Evolutionary conservation across 2,329 filamentous ascomycete genomes (phyloP).

Genomic region (Clonostachys sp.): DNA sequence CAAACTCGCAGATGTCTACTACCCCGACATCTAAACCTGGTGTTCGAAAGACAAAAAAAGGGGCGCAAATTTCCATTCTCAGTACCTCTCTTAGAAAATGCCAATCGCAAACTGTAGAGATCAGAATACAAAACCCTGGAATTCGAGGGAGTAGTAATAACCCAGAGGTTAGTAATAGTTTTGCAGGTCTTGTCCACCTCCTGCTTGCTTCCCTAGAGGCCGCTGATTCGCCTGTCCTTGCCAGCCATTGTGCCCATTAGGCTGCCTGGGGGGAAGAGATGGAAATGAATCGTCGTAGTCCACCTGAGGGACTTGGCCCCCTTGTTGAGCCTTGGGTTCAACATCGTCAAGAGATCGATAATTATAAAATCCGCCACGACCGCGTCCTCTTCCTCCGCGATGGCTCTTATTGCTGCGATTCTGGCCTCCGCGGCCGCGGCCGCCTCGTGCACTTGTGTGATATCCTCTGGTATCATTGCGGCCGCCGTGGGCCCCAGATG

Average conservation of each 20-base stretch:
- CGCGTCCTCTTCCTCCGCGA: conserved; percentile 32
- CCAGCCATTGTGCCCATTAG: neutral
- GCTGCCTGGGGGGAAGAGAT: conserved; percentile 7
- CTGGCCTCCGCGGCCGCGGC: conserved; percentile 29
- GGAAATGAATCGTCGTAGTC: conserved; percentile 40
- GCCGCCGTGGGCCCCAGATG: conserved; percentile 24
- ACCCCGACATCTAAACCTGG: too few species aligned
- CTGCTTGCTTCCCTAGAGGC: conserved; percentile 12
- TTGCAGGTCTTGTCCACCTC: conserved; percentile 26
- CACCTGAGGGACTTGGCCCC: conserved; percentile 33
- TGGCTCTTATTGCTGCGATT: conserved; percentile 25
- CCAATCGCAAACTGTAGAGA: too few species aligned
- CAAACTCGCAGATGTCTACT: too few species aligned
- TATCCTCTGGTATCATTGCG: conserved; percentile 34
- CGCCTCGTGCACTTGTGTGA: conserved; percentile 32
- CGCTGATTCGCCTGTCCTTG: conserved; percentile 9
- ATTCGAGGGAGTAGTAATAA: too few species aligned
- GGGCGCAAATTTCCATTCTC: too few species aligned
- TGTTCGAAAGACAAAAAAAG: too few species aligned
- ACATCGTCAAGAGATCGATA: conserved; percentile 69
- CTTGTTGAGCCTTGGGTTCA: conserved; percentile 40
- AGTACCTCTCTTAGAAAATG: too few species aligned
- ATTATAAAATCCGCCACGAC: conserved; percentile 43
- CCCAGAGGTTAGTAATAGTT: conserved; percentile 27
- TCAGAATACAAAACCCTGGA: too few species aligned